Evolutionary conservation across 495 filamentous ascomycete species (phyloP).

Genomic region (Neurospora sp.): DNA sequence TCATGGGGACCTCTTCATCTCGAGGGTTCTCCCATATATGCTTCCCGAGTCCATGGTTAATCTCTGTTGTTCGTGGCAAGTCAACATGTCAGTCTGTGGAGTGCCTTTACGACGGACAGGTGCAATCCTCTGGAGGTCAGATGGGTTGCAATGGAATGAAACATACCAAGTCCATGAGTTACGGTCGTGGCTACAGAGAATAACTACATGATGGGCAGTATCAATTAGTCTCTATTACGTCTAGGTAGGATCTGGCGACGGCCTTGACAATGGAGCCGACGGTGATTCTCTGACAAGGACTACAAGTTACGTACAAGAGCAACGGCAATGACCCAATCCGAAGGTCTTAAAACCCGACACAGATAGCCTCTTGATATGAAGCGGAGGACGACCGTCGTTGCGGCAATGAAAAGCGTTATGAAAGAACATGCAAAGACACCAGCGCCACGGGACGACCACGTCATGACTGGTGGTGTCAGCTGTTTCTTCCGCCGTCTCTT

Average conservation of each 20-base stretch:
- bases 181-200: background rate
- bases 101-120: background rate
- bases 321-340: background rate
- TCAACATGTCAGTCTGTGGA: background rate
- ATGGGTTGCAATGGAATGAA: background rate
- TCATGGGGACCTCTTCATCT: background rate
- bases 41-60: background rate
- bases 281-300: background rate
- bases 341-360: background rate
- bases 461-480: background rate
- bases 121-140: background rate
- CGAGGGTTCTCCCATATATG: background rate
- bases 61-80: background rate
- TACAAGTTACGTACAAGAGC: background rate
- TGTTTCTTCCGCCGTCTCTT: background rate
- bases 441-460: background rate
- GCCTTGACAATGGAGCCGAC: too few species aligned
- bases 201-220: background rate
- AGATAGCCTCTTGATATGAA: background rate
- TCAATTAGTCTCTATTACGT: background rate
- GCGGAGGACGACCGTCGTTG: background rate
- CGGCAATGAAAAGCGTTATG: background rate
- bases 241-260: background rate
- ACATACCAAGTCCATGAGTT: background rate
- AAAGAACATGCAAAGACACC: background rate